Base-by-base conservation (phyloP, 257 asterid genomes). In the Solanum phureja region DNA sequence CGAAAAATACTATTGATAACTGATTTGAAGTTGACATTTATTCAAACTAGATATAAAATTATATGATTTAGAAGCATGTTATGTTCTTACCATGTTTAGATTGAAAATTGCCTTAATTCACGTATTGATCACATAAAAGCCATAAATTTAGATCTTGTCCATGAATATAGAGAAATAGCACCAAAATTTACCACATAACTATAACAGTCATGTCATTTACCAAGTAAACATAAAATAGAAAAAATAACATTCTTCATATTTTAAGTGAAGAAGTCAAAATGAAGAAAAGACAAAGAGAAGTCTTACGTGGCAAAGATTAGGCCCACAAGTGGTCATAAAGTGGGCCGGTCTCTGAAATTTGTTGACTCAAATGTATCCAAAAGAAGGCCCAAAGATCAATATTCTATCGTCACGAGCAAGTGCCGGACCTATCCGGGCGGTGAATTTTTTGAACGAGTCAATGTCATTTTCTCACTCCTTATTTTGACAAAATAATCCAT, bases 371-470 rank as follows among this genome's bases (percentile, higher is more conserved):
- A 74, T 37, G 56, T 29, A 37, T 75, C 83, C 56, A 40, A 77
- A 79, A 29, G 40, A 29, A 75, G 18, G 42, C 68, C 68, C 68
- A 81, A 81, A 77, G 8, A 40, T 75, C 62, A 40, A 29, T 8
- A 77, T 33, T n/a, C 13, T 7, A 31, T 79, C 16, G 38, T 79
- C 85, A 81, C 68, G 68, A 81, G 85, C n/a, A 83, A 86, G 87
- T 79, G 91, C 89, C 93, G 91, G 92, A 82, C 87, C 56, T 58
- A 86, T 69, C 5, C 75, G 89, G 92, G 91, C 87, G 88, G 79
- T 88, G 92, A 91, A 90, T 49, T 86, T 81, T 86, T 81, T 35
- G 69, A 90, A 87, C 87, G 89, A 87, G 91, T 90, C 93, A 86
- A 86, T 87, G 85, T 92, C 92, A 88, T 27, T 40, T 85, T 85